Base-by-base conservation (phyloP, 2,329 filamentous ascomycete genomes). In the Sporothrix pseudoabietina region DNA sequence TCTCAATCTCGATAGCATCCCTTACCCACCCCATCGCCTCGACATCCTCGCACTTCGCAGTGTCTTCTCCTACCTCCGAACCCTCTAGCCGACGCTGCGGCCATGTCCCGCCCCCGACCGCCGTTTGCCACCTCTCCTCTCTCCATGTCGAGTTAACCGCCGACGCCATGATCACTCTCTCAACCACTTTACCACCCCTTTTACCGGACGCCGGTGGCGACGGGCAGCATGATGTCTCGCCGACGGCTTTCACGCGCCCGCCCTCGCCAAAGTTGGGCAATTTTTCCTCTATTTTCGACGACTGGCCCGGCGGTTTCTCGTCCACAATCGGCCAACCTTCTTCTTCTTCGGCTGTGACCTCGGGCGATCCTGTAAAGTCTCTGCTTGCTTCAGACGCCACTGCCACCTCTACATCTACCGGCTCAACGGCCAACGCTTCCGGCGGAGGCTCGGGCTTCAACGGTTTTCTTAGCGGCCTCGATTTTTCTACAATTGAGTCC, bases 261-360 rank as follows among this genome's bases (percentile, higher is more conserved):
- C 35, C 63, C 8, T 73, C 73, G 55, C 73, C 73, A 30, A 72
- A 52, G 22, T 73, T 77, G 8, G 76, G 76, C 59, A 65, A 77
- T 39, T 77, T 77, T 5, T 16, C 55, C 16, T 70, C 55, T 10
- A 59, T 74, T n/a, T 72, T 74, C 19, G 52, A 61, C 26, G 30
- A 39, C 22, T 54, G 47, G 66, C 47, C 66, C 30, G 66, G n/a
- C 30, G 66, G 47, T 35, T 39, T 54, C 66, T 26, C 52, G n/a
- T 73, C 19, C 5, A 3, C 39, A 44, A 12, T 30, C n/a, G 22
- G 30, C 49, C 35, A 44, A 12, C 30, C 26, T 14, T 9, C 63
- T 16, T 49, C 41, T 54, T 22, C 52, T 55, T 26, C 26, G 22
- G 10, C 70, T 39, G 5, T 49, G 30, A 39, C 16, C n/a, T 22